A percentile compares a stretch with the other conserved stretches of the same genome.
These are phyloP conservation scores for Waitea zeae DNA, from an alignment of 1,284 basidiomycete species.

Conservation along the genomic window DNA sequence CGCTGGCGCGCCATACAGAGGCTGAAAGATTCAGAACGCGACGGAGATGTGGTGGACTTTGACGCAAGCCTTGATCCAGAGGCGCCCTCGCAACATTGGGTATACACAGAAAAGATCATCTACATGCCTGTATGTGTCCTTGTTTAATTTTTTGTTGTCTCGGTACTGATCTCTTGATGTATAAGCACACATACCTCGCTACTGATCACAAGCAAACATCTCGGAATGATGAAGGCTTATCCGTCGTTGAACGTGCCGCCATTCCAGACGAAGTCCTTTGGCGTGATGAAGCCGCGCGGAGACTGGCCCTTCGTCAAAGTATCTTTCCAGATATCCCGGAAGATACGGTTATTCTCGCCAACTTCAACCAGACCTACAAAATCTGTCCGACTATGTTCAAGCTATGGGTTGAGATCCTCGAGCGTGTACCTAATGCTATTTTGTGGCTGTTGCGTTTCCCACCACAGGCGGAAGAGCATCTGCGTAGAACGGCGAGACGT, in stretches of 20 bases:
- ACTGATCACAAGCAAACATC: constrained; percentile 41
- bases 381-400: too few relatives aligned
- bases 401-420: too few relatives aligned
- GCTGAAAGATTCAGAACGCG: constrained; percentile 5
- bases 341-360: constrained; percentile 37
- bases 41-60: constrained; percentile 8
- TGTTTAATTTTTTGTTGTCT: too few relatives aligned
- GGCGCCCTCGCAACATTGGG: constrained; percentile 25
- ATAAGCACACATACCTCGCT: constrained; percentile 38
- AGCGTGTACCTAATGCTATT: too few relatives aligned
- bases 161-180: background rate
- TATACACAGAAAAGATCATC: constrained; percentile 33
- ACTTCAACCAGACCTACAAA: constrained; percentile 53
- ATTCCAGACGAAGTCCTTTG: constrained; percentile 17
- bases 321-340: constrained; percentile 30
- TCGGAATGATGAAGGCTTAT: constrained; percentile 17
- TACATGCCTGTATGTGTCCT: constrained; percentile 26
- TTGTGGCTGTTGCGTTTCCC: too few relatives aligned
- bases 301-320: constrained; percentile 22
- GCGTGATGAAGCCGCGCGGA: constrained; percentile 27
- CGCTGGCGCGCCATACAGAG: constrained; percentile 15
- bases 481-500: constrained; percentile 19
- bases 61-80: constrained; percentile 36
- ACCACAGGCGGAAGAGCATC: too few relatives aligned
- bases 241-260: constrained; percentile 8